These are phyloP conservation scores for Neobulgaria alba DNA, from an alignment of 2,329 filamentous ascomycete genomes.

Conservation along the genomic window DNA sequence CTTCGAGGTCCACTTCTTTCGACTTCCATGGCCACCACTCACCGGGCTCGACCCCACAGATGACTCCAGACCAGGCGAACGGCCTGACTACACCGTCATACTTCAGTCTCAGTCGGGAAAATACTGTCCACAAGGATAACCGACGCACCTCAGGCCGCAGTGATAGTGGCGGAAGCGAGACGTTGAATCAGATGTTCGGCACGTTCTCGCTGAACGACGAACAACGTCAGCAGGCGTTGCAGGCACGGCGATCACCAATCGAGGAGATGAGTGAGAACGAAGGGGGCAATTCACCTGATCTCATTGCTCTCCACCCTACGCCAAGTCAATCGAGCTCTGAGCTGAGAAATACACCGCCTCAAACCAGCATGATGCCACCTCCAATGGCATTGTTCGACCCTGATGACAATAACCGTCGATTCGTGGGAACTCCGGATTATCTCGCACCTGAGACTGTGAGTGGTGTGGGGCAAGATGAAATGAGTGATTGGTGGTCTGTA, in stretches of 20 bases:
- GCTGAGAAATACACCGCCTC: constrained; percentile 51
- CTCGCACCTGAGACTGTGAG: constrained; percentile 94
- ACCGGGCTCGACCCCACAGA: constrained; percentile 74
- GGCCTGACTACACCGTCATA: constrained; percentile 82
- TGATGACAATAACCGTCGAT: constrained; percentile 83
- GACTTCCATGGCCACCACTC: constrained; percentile 76
- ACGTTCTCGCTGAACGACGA: constrained; percentile 66
- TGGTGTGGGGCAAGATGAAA: constrained; percentile 90
- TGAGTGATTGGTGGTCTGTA: constrained; percentile 99
- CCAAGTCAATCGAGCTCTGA: constrained; percentile 34
- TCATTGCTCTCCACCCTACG: constrained; percentile 53
- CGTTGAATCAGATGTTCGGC: constrained; percentile 71
- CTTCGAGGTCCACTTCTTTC: constrained; percentile 87
- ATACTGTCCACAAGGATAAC: constrained; percentile 49
- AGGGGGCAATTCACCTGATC: constrained; percentile 67
- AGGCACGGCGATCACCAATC: constrained; percentile 47
- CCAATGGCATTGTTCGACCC: constrained; percentile 95
- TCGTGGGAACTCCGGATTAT: constrained; percentile 96
- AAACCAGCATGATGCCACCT: constrained; percentile 70
- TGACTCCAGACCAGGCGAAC: constrained; percentile 65
- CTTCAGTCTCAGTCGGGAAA: constrained; percentile 66
- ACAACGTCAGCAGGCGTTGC: constrained; percentile 30
- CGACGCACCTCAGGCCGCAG: constrained; percentile 73
- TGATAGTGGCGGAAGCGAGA: constrained; percentile 87
- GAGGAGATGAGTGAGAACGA: constrained; percentile 70